A percentile compares a stretch with the other conserved stretches of the same genome.
These are phyloP conservation scores for Boechera divaricarpa DNA, from an alignment of 345 rosid species.

Conservation along the genomic window DNA sequence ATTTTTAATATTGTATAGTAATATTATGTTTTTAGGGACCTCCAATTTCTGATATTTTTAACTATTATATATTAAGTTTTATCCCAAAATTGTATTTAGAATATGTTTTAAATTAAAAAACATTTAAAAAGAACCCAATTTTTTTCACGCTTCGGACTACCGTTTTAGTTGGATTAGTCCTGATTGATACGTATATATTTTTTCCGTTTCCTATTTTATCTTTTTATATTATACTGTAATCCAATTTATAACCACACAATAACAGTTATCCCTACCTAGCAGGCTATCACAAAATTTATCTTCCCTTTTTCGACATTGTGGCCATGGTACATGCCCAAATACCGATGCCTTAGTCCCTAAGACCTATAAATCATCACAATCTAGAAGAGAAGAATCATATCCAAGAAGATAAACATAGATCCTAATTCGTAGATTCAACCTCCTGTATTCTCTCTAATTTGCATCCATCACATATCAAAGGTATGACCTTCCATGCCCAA, in stretches of 20 bases:
- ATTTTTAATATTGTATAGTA: no score
- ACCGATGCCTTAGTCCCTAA: background rate
- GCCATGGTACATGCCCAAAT: slow-evolving; percentile 15
- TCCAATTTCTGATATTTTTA: no score
- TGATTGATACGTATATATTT: background rate
- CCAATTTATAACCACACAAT: slow-evolving; percentile 28
- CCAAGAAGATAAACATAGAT: background rate
- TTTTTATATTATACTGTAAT: background rate
- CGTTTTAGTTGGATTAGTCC: no score
- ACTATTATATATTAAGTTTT: no score
- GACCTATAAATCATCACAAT: slow-evolving; percentile 6
- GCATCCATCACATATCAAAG: slow-evolving; percentile 5
- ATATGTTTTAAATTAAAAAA: no score
- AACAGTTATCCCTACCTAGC: background rate
- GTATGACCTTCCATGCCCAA: slow-evolving; percentile 12
- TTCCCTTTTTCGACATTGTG: background rate
- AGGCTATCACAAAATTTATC: background rate
- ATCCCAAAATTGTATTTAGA: no score
- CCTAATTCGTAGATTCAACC: background rate
- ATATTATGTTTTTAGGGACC: no score
- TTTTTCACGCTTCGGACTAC: no score
- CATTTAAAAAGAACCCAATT: no score
- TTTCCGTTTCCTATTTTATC: background rate
- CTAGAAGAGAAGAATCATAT: background rate
- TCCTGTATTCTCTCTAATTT: background rate